A percentile compares a stretch with the other conserved stretches of the same genome.
Conservation (phyloP, 176 grass and related monocot species). For the Paspalum notatum region DNA sequence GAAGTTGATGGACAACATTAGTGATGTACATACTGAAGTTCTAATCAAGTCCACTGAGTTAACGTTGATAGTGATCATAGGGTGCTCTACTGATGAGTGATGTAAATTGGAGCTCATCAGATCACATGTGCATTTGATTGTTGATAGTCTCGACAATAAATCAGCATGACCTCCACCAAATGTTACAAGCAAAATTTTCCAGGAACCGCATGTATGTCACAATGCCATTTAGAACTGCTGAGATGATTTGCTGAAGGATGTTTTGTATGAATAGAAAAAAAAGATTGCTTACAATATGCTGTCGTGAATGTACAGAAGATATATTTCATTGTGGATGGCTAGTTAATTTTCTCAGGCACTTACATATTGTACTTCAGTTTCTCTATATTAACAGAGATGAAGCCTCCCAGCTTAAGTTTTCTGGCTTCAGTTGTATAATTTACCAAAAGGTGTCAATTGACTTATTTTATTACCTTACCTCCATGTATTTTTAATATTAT, state of each 20-base stretch:
- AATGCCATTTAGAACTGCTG: slow-evolving; percentile 1
- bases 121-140: neutral
- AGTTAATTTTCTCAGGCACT: neutral
- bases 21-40: slow-evolving; percentile 10
- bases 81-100: neutral
- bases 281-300: neutral
- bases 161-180: neutral
- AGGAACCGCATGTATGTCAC: no score
- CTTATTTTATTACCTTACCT: no score
- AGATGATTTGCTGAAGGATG: neutral
- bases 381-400: neutral
- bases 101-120: slow-evolving; percentile 3
- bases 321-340: neutral
- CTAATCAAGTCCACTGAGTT: slow-evolving; percentile 22
- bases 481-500: neutral
- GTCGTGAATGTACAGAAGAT: no score
- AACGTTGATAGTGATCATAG: slow-evolving; percentile 18
- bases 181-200: neutral
- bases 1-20: neutral
- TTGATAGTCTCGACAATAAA: neutral
- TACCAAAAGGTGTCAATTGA: neutral
- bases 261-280: neutral
- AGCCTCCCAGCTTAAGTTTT: neutral
- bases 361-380: neutral
- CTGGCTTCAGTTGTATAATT: neutral